phyloP scores from a whole-genome alignment of 305 asterid species.

The Fraxinus sp. region DNA sequence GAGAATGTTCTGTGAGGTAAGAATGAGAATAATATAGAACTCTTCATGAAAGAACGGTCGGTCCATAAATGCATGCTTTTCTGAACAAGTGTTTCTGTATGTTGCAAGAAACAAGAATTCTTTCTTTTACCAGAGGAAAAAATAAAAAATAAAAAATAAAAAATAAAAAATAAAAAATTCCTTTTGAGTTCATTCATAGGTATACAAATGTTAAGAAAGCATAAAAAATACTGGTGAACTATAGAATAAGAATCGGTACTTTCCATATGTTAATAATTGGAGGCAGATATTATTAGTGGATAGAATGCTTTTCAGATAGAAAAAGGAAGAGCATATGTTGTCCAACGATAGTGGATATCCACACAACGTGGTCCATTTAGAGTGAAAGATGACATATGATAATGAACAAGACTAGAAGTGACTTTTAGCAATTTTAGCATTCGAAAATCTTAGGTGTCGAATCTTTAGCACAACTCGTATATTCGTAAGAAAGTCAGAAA shows the following conservation, averaged over 20 bases:
- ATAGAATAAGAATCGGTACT: constrained; percentile 19
- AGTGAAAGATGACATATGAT: constrained; percentile 24
- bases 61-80: not conserved
- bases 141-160: too few species aligned
- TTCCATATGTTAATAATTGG: constrained; percentile 34
- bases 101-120: not conserved
- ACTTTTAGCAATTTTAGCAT: constrained; percentile 15
- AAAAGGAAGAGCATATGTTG: constrained; percentile 38
- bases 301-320: constrained; percentile 29
- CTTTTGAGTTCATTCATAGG: constrained; percentile 21
- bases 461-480: not conserved
- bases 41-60: not conserved
- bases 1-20: not conserved
- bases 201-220: not conserved
- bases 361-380: constrained; percentile 47
- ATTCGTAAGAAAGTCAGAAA: not conserved
- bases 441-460: not conserved
- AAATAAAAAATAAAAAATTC: too few species aligned
- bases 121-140: not conserved
- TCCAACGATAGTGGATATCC: constrained; percentile 39
- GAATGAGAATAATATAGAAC: not conserved
- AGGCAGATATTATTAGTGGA: constrained; percentile 25
- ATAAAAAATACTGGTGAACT: not conserved
- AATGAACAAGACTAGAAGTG: constrained; percentile 14
- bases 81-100: not conserved